phyloP scores from a whole-genome alignment of 192 early-diverging fungal species.

The Endogone sp. region DNA sequence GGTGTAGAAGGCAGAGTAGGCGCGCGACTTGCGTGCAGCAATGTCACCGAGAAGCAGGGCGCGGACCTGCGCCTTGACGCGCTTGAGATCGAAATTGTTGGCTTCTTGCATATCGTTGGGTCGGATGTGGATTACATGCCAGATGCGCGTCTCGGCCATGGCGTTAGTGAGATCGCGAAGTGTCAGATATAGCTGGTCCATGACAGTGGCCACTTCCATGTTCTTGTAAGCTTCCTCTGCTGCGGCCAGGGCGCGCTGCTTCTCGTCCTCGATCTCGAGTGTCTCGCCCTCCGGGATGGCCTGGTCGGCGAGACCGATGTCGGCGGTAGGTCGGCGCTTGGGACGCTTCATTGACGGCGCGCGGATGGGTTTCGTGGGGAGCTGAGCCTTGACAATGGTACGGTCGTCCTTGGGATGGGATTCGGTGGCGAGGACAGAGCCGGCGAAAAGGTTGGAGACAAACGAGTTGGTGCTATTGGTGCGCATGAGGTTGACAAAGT shows the following conservation, averaged over 20 bases:
- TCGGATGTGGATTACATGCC: constrained; percentile 80
- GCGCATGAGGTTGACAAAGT: constrained; percentile 81
- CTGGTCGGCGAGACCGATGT: constrained; percentile 1
- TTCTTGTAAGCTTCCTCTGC: constrained; percentile 33
- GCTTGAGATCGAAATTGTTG: constrained; percentile 52
- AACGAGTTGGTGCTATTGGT: constrained; percentile 71
- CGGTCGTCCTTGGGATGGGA: constrained; percentile 68
- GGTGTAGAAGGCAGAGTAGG: constrained; percentile 66
- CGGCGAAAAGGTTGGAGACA: constrained; percentile 68
- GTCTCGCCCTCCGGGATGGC: constrained; percentile 21
- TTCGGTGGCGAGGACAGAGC: constrained; percentile 66
- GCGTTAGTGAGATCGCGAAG: constrained; percentile 78
- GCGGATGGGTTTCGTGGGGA: constrained; percentile 67
- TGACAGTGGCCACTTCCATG: constrained; percentile 39
- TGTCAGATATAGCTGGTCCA: constrained; percentile 59
- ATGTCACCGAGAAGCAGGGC: constrained; percentile 70
- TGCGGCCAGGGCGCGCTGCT: constrained; percentile 10
- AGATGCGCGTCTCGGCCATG: constrained; percentile 69
- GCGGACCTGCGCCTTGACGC: constrained; percentile 66
- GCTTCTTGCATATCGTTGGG: constrained; percentile 55
- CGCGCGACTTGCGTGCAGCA: constrained; percentile 51
- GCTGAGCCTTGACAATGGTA: constrained; percentile 72
- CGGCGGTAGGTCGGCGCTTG: constrained; percentile 15
- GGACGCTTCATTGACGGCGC: constrained; percentile 61
- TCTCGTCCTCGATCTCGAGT: constrained; percentile 18